Conservation (phyloP, 2,329 filamentous ascomycete species). For the Microdochium trichocladiopsis region DNA sequence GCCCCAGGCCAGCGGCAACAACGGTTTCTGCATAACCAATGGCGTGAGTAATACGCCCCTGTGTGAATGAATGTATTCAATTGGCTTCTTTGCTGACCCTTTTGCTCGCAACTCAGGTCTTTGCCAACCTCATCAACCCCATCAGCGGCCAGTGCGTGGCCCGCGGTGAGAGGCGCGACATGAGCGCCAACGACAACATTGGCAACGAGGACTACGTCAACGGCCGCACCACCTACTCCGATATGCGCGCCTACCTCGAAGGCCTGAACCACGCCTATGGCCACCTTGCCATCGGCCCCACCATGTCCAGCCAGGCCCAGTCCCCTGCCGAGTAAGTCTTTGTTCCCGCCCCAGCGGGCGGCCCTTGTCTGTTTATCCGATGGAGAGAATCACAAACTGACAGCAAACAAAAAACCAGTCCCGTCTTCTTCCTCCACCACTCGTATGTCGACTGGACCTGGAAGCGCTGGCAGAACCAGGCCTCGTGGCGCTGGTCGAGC, state of each 20-base stretch:
- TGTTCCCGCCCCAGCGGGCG: too few relatives aligned
- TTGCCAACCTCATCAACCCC: not conserved
- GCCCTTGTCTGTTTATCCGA: too few relatives aligned
- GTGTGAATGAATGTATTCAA: not conserved
- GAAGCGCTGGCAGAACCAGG: not conserved
- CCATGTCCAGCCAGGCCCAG: slow-evolving; percentile 22
- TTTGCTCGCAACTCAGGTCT: not conserved
- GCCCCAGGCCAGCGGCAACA: slow-evolving; percentile 3
- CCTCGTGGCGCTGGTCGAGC: not conserved
- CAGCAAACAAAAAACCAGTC: not conserved
- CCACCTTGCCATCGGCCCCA: slow-evolving; percentile 22
- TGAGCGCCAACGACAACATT: not conserved
- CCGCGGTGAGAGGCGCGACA: not conserved
- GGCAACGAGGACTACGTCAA: slow-evolving; percentile 1
- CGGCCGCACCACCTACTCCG: slow-evolving; percentile 1
- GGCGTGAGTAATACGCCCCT: slow-evolving; percentile 9
- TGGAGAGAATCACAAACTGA: too few relatives aligned
- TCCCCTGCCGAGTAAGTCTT: slow-evolving; percentile 14
- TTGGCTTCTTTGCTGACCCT: not conserved
- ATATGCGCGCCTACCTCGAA: slow-evolving; percentile 5
- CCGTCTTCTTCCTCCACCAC: slow-evolving; percentile 1
- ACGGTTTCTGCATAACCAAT: slow-evolving; percentile 16
- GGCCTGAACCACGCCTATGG: slow-evolving; percentile 21
- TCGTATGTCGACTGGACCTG: not conserved
- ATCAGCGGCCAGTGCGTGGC: not conserved